Evolutionary conservation across 108 stramenopile species (phyloP).

Genomic region (Thalassiosira profunda): DNA sequence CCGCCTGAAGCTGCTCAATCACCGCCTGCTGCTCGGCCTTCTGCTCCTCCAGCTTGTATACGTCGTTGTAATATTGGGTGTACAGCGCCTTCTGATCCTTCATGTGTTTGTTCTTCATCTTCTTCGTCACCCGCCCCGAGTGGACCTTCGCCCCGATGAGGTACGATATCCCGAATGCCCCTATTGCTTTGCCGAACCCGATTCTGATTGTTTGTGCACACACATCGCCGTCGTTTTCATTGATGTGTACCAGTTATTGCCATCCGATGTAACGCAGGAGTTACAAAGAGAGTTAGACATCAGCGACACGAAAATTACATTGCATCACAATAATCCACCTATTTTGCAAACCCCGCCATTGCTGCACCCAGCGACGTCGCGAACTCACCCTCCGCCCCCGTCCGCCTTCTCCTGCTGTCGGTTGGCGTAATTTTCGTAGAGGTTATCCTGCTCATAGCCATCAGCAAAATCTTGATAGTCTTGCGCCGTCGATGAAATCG

Average conservation of each 20-base stretch:
- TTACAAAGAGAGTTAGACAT: background rate
- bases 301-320: background rate
- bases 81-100: slow-evolving; percentile 92
- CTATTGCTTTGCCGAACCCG: slow-evolving; percentile 60
- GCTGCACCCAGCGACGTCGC: background rate
- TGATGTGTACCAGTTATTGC: too few species aligned
- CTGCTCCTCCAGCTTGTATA: slow-evolving; percentile 87
- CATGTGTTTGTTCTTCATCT: slow-evolving; percentile 81
- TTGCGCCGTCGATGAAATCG: slow-evolving; percentile 29
- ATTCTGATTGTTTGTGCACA: slow-evolving; percentile 22
- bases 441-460: slow-evolving; percentile 70
- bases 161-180: slow-evolving; percentile 65
- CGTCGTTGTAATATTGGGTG: slow-evolving; percentile 94
- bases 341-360: too few species aligned
- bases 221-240: too few species aligned
- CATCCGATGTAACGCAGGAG: background rate
- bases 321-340: too few species aligned
- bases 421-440: slow-evolving; percentile 81
- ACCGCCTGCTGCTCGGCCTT: slow-evolving; percentile 72
- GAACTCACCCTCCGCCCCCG: slow-evolving; percentile 51
- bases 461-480: slow-evolving; percentile 80
- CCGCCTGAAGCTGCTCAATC: slow-evolving; percentile 49
- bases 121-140: slow-evolving; percentile 66
- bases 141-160: slow-evolving; percentile 79
- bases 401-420: slow-evolving; percentile 57